A percentile compares a stretch with the other conserved stretches of the same genome.
Evolutionary conservation across 495 filamentous ascomycete genomes (phyloP).

Genomic region (Schizothecium vesticola): DNA sequence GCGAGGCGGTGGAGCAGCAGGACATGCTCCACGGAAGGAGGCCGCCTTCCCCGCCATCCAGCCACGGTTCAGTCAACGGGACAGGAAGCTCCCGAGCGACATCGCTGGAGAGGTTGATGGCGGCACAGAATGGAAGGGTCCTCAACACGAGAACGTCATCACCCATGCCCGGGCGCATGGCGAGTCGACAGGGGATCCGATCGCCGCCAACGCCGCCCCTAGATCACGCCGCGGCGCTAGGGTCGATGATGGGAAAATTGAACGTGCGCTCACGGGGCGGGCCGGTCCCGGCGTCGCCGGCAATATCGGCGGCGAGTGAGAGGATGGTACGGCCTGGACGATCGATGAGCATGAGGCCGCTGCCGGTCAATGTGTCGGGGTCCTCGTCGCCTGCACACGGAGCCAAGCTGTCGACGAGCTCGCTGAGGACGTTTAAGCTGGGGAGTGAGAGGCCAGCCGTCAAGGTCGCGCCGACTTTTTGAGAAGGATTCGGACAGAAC

Average conservation of each 20-base stretch:
- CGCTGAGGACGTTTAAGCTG: neutral
- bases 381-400: neutral
- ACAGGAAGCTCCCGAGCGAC: neutral
- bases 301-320: neutral
- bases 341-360: neutral
- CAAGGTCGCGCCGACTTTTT: neutral
- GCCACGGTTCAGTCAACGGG: slow-evolving; percentile 21
- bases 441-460: neutral
- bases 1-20: slow-evolving; percentile 23
- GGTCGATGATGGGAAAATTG: neutral
- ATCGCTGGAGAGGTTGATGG: slow-evolving; percentile 23
- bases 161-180: neutral
- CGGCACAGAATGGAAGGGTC: slow-evolving; percentile 7
- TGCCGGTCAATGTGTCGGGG: neutral
- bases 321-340: neutral
- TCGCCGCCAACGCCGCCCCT: slow-evolving; percentile 19
- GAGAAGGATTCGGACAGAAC: no score
- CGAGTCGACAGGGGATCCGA: neutral
- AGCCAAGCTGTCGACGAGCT: neutral
- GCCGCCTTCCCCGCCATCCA: slow-evolving; percentile 33
- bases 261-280: neutral
- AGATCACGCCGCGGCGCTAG: neutral
- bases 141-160: slow-evolving; percentile 2
- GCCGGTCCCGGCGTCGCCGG: neutral
- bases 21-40: slow-evolving; percentile 5